Percentiles rank a stretch among this genome's conserved stretches.
phyloP scores from a whole-genome alignment of 495 filamentous ascomycete genomes.

The Talaromyces liani region DNA sequence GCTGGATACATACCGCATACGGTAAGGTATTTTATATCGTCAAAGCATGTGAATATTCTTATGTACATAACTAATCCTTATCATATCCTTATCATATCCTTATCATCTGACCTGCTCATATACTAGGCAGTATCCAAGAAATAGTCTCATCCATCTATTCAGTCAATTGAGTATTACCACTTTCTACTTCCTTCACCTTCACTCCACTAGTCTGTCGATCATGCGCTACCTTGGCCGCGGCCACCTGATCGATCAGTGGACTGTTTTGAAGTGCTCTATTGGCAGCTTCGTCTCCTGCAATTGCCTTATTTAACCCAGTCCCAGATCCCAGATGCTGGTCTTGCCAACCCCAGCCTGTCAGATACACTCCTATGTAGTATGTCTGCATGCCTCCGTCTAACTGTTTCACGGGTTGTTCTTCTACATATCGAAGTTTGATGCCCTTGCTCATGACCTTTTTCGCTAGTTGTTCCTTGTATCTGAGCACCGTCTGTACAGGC shows the following conservation, averaged over 20 bases:
- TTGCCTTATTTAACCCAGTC: constrained; percentile 59
- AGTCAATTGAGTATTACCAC: background rate
- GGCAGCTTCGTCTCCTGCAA: constrained; percentile 68
- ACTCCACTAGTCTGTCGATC: constrained; percentile 5
- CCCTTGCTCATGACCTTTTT: constrained; percentile 50
- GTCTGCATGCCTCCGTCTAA: constrained; percentile 50
- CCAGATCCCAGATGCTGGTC: constrained; percentile 59
- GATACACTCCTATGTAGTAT: constrained; percentile 63
- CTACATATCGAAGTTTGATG: constrained; percentile 58
- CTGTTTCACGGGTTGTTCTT: constrained; percentile 42
- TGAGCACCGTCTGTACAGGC: constrained; percentile 28
- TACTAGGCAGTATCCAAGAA: no score
- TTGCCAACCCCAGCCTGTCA: constrained; percentile 66
- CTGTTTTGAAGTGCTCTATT: constrained; percentile 53
- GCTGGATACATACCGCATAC: background rate
- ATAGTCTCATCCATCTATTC: background rate
- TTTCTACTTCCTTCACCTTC: background rate
- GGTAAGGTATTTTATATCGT: background rate
- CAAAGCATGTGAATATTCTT: background rate
- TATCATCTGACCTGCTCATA: background rate
- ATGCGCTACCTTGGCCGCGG: constrained; percentile 40
- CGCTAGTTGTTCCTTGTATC: constrained; percentile 48
- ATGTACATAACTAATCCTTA: background rate
- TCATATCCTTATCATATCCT: no score
- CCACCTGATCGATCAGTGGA: constrained; percentile 48